A percentile compares a stretch with the other conserved stretches of the same genome.
Evolutionary conservation across 345 rosid genomes (phyloP).

Genomic region (Abelmoschus esculentus): DNA sequence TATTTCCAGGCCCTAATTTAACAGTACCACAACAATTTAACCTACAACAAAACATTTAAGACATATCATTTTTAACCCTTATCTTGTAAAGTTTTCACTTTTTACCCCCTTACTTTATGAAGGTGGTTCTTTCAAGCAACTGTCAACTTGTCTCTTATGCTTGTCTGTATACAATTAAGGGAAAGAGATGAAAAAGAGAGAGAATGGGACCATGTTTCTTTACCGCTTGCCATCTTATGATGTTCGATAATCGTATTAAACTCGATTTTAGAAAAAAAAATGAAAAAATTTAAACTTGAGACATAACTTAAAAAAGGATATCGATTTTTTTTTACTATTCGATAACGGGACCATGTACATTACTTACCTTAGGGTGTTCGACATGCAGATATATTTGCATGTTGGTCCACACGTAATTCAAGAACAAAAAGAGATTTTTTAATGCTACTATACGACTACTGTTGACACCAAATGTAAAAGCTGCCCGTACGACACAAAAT

Average conservation of each 20-base stretch:
- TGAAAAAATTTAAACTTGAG: no score
- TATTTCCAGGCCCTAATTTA: neutral
- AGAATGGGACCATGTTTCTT: no score
- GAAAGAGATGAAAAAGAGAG: neutral
- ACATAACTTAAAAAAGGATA: no score
- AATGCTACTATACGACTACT: neutral
- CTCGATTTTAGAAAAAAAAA: no score
- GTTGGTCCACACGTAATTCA: conserved; percentile 2
- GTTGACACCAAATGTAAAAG: neutral
- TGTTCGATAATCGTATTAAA: no score
- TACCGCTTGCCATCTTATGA: no score
- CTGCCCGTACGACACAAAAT: neutral
- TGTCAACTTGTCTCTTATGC: neutral
- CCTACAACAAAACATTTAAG: neutral
- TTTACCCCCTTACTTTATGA: neutral
- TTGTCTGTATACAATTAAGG: neutral
- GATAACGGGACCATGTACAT: neutral
- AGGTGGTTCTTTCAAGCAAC: neutral
- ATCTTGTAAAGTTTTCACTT: neutral
- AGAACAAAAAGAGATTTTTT: neutral
- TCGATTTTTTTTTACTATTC: no score
- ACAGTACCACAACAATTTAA: neutral
- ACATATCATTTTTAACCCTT: no score
- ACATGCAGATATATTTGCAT: conserved; percentile 1
- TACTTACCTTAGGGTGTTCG: neutral